Base-by-base conservation (phyloP, 805 yeast species). In the Candida parachauliodes region DNA sequence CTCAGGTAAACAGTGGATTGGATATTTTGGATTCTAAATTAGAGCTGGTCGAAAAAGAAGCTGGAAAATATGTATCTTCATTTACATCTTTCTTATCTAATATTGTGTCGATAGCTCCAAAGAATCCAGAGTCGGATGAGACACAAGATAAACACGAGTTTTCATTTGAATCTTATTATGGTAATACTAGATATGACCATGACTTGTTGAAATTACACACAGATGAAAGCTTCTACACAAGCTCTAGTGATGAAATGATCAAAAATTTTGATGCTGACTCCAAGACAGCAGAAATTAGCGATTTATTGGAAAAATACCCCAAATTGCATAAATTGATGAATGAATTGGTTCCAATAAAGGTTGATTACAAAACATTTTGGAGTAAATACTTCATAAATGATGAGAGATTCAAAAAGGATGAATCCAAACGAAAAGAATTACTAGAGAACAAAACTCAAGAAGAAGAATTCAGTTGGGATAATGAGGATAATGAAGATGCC, bases 351-450 rank as follows among this genome's bases (percentile, higher is more conserved):
- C 95, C 95, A 0, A 74, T 70, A 6, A 56, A 72, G 47, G 59
- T 81, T 25, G 51, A 76, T 3, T 83, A 80, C 49, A 63, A 72
- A 18, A 65, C 66, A 32, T 89, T 89, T 57, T 89, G 97, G 97
- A 62, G 66, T 31, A 70, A 80, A 23, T 88, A 86, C 59, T 83
- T 77, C 59, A 67, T 62, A 37, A 65, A 73, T 50, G 75, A 72
- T 40, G 55, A 60, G 9, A 68, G 70, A 47, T 75, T 87, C 15
- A 68, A 74, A 28, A 70, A 72, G 32, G 80, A 75, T 48, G 95
- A 88, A 50, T 64, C 65, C 50, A 71, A 78, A 54, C 72, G 95
- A 52, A 81, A 81, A 59, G 72, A 73, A 46, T 65, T 85, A 39
- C 64, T 86, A 31, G 21, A 31, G 10, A 34, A 28, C 8, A 62